Evolutionary conservation across 805 yeast species (phyloP).

Genomic region (Candida railenensis): DNA sequence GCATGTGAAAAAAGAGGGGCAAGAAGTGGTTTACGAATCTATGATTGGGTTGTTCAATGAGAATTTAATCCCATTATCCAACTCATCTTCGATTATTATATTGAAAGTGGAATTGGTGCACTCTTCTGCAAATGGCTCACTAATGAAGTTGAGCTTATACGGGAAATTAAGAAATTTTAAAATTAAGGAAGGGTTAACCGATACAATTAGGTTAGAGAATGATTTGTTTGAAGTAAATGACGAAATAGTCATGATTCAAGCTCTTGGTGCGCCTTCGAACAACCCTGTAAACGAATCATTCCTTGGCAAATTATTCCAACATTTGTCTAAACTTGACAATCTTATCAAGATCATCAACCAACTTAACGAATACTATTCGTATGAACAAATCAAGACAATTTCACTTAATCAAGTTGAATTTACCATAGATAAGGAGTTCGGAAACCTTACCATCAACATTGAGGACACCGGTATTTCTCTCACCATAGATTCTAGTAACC

Average conservation of each 20-base stretch:
- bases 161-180: conserved; percentile 25
- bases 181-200: conserved; percentile 20
- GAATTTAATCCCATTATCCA: conserved; percentile 30
- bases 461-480: conserved; percentile 13
- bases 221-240: conserved; percentile 30
- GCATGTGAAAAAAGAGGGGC: background rate
- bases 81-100: conserved; percentile 33
- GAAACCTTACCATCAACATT: conserved; percentile 16
- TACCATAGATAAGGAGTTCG: conserved; percentile 23
- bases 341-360: conserved; percentile 34
- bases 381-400: conserved; percentile 20
- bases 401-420: conserved; percentile 28
- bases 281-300: background rate
- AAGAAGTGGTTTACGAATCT: conserved; percentile 20
- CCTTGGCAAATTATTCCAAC: conserved; percentile 20
- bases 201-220: conserved; percentile 20
- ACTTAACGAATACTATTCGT: conserved; percentile 24
- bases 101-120: conserved; percentile 26
- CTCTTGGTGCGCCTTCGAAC: background rate
- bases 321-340: conserved; percentile 28
- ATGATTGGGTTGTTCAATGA: conserved; percentile 23
- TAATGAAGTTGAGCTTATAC: conserved; percentile 24
- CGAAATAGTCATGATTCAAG: conserved; percentile 1
- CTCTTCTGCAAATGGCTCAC: conserved; percentile 14
- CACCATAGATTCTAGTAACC: conserved; percentile 4